A percentile compares a stretch with the other conserved stretches of the same genome.
phyloP scores from a whole-genome alignment of 2,329 filamentous ascomycete species.

The Alternaria consortialis region DNA sequence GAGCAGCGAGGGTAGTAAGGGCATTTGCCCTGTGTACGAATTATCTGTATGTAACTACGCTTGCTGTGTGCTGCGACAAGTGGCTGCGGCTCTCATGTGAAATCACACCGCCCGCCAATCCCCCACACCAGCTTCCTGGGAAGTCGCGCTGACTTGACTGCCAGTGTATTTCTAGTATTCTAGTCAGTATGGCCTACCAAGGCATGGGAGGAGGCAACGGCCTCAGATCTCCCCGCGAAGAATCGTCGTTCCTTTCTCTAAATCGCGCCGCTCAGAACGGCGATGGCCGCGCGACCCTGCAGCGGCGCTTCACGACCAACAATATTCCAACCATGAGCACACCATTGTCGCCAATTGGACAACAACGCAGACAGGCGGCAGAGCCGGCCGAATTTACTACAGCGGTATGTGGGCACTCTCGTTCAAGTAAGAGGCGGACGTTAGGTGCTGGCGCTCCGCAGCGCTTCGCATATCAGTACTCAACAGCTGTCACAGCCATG shows the following conservation, averaged over 20 bases:
- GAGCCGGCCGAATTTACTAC: constrained; percentile 64
- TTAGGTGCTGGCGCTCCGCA: constrained; percentile 8
- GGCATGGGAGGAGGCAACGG: constrained; percentile 74
- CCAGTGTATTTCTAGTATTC: constrained; percentile 52
- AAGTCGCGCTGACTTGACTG: constrained; percentile 39
- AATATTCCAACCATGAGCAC: constrained; percentile 82
- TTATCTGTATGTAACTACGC: constrained; percentile 36
- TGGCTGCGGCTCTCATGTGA: constrained; percentile 25
- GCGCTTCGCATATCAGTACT: constrained; percentile 4
- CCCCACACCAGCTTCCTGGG: constrained; percentile 34
- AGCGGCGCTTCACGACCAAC: constrained; percentile 91
- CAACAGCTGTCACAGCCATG: constrained; percentile 2
- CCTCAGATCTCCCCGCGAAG: constrained; percentile 78
- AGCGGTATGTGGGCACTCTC: constrained; percentile 55
- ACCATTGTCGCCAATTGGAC: constrained; percentile 67
- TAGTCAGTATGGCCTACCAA: constrained; percentile 68
- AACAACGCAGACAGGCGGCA: constrained; percentile 62
- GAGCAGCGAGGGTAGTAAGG: constrained; percentile 30
- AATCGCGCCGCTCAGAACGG: constrained; percentile 65
- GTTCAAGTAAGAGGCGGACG: constrained; percentile 13
- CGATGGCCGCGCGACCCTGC: constrained; percentile 79
- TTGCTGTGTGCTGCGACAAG: constrained; percentile 17
- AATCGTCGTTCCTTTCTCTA: constrained; percentile 76
- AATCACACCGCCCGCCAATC: constrained; percentile 50
- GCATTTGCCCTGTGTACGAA: constrained; percentile 41